These are phyloP conservation scores for Guyanaporus albipodus DNA, from an alignment of 768 basidiomycete species.

Conservation along the genomic window DNA sequence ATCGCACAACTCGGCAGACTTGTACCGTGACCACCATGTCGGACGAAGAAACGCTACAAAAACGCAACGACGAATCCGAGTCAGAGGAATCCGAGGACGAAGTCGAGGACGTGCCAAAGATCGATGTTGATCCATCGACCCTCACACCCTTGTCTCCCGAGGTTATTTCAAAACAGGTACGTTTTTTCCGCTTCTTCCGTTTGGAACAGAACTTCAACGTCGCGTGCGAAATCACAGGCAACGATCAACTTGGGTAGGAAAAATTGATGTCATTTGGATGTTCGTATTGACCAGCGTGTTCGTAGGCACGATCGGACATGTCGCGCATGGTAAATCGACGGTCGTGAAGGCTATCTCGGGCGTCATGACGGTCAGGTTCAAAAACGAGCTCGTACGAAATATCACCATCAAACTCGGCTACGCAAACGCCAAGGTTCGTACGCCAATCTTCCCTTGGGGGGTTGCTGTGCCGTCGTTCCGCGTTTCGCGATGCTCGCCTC, in stretches of 20 bases:
- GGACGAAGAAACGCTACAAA: slow-evolving; percentile 63
- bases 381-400: slow-evolving; percentile 98
- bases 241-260: slow-evolving; percentile 85
- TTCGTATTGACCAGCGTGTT: slow-evolving; percentile 4
- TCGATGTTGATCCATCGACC: slow-evolving; percentile 78
- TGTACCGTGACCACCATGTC: slow-evolving; percentile 45
- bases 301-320: slow-evolving; percentile 97
- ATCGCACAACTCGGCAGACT: slow-evolving; percentile 6
- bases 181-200: slow-evolving; percentile 17
- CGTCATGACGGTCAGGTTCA: slow-evolving; percentile 97
- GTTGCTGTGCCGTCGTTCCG: background rate
- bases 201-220: background rate
- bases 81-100: slow-evolving; percentile 63
- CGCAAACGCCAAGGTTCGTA: slow-evolving; percentile 92
- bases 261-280: background rate
- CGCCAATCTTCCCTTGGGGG: background rate
- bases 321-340: slow-evolving; percentile 95
- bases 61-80: slow-evolving; percentile 63
- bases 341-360: slow-evolving; percentile 99
- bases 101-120: slow-evolving; percentile 51
- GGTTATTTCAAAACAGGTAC: slow-evolving; percentile 87
- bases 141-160: slow-evolving; percentile 86
- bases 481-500: background rate
- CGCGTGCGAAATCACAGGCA: slow-evolving; percentile 49
- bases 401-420: slow-evolving; percentile 99